A percentile compares a stretch with the other conserved stretches of the same genome.
Conservation (phyloP, 1,284 basidiomycete species). For the Tausonia pullulans region DNA sequence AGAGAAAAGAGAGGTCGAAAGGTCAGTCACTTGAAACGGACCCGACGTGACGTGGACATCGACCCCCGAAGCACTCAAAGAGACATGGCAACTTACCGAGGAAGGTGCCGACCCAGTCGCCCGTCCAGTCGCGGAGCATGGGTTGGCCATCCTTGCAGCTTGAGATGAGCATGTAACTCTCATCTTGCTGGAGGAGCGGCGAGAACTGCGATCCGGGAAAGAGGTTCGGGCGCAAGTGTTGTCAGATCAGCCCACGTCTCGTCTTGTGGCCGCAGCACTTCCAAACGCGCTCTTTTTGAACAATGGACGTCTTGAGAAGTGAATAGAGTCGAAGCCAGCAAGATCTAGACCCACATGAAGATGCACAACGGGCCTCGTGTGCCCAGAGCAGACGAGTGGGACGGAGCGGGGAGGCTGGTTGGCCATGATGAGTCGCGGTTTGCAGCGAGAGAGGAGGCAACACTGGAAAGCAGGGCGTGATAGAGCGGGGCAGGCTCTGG, state of each 20-base stretch:
- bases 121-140: constrained; percentile 91
- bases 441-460: too few species aligned
- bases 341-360: constrained; percentile 5
- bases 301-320: neutral
- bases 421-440: too few species aligned
- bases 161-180: constrained; percentile 75
- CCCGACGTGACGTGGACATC: neutral
- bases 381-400: constrained; percentile 16
- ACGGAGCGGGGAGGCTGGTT: constrained; percentile 8
- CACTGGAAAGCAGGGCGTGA: too few species aligned
- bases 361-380: constrained; percentile 16
- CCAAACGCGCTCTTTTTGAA: neutral
- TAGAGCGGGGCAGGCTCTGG: too few species aligned
- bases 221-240: neutral
- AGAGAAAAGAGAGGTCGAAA: neutral
- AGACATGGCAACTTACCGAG: constrained; percentile 41
- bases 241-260: neutral
- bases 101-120: constrained; percentile 98
- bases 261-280: neutral
- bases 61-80: neutral
- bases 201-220: constrained; percentile 7
- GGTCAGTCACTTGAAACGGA: neutral
- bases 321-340: neutral
- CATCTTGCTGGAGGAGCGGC: constrained; percentile 43
- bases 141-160: constrained; percentile 95